phyloP scores from a whole-genome alignment of 164 flowering plant genomes.

The Vitis amurensis region DNA sequence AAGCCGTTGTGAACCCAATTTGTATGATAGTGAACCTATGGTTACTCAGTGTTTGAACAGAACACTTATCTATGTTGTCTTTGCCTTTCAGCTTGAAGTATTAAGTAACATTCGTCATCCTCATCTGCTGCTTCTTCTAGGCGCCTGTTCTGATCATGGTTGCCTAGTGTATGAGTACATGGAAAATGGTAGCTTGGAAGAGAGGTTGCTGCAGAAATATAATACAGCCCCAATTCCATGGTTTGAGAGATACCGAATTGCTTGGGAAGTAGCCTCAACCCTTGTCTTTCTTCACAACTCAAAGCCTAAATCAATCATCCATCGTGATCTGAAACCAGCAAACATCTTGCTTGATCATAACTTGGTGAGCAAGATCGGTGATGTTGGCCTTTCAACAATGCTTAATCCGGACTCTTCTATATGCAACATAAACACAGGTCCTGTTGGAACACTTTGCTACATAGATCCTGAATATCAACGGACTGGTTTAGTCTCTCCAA shows the following conservation, averaged over 20 bases:
- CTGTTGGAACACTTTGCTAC: constrained; percentile 81
- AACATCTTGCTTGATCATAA: constrained; percentile 86
- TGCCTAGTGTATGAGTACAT: constrained; percentile 93
- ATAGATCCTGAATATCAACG: constrained; percentile 97
- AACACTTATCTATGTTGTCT: background rate
- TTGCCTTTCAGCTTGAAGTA: constrained; percentile 67
- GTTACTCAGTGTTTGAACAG: background rate
- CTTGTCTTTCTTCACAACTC: constrained; percentile 77
- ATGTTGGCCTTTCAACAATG: constrained; percentile 83
- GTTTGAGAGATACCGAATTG: constrained; percentile 73
- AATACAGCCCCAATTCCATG: constrained; percentile 71
- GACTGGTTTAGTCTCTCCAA: constrained; percentile 66
- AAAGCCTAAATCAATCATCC: constrained; percentile 77
- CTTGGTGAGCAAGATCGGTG: constrained; percentile 87
- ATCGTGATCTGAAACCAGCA: constrained; percentile 91
- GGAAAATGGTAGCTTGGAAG: constrained; percentile 91
- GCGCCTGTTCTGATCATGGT: constrained; percentile 81
- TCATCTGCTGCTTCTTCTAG: constrained; percentile 80
- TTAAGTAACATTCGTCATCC: constrained; percentile 85
- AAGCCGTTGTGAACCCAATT: background rate
- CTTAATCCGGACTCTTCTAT: constrained; percentile 32
- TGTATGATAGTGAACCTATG: too few relatives aligned
- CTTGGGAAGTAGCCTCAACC: constrained; percentile 89
- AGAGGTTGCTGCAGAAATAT: constrained; percentile 43
- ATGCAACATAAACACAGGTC: constrained; percentile 48